Conservation (phyloP, 352 stramenopile genomes). For the Globisporangium middletonii region DNA sequence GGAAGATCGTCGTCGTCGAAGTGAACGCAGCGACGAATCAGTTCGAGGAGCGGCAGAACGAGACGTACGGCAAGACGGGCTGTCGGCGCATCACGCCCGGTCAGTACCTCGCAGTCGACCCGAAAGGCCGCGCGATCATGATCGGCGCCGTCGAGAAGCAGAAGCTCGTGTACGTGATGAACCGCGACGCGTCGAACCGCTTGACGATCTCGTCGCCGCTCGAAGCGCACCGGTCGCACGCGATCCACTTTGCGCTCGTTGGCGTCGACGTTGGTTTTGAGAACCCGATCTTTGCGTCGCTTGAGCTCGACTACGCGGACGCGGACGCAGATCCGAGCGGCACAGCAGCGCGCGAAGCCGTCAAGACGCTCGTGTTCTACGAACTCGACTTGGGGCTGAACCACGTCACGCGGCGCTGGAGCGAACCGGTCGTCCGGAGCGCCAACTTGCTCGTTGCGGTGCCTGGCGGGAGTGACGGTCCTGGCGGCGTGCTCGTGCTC, state of each 20-base stretch:
- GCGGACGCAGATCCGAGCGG: conserved; percentile 80
- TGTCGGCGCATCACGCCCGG: conserved; percentile 96
- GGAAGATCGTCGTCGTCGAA: conserved; percentile 94
- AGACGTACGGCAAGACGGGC: conserved; percentile 96
- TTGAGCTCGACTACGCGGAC: conserved; percentile 96
- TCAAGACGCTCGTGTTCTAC: conserved; percentile 98
- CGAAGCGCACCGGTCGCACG: conserved; percentile 96
- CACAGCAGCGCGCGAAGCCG: conserved; percentile 46
- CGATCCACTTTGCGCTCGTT: conserved; percentile 93
- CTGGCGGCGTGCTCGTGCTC: conserved; percentile 94
- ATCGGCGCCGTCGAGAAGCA: conserved; percentile 97
- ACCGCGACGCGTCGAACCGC: conserved; percentile 90
- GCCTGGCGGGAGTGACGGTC: conserved; percentile 74
- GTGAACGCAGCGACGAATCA: conserved; percentile 79
- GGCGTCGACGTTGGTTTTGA: conserved; percentile 98
- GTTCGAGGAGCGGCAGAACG: conserved; percentile 87
- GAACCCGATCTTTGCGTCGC: conserved; percentile 97
- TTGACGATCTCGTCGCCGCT: conserved; percentile 97
- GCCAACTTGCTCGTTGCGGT: conserved; percentile 94
- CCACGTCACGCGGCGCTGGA: conserved; percentile 97
- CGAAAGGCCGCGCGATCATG: conserved; percentile 96
- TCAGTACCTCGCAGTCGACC: conserved; percentile 97
- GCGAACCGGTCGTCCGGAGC: conserved; percentile 76
- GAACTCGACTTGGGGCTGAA: conserved; percentile 99
- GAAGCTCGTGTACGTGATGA: conserved; percentile 99